These are phyloP conservation scores for Thoreauomyces humboldtii DNA, from an alignment of 192 early-diverging fungal species.

Conservation along the genomic window DNA sequence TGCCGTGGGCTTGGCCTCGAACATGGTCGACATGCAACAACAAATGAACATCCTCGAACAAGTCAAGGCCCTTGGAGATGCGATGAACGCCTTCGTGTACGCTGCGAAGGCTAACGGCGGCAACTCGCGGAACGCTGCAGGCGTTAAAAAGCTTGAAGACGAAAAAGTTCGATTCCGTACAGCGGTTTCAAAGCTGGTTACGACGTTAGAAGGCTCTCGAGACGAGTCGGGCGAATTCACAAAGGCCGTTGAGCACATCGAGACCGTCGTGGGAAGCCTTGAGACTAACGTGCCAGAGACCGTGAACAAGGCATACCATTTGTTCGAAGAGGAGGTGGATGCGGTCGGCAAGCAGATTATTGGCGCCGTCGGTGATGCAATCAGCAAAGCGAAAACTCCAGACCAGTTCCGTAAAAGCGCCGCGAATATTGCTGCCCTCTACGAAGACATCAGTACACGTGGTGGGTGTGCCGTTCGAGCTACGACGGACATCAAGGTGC, in stretches of 20 bases:
- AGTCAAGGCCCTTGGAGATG: constrained; percentile 44
- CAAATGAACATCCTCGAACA: constrained; percentile 44
- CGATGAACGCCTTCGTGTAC: constrained; percentile 39
- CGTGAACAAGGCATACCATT: constrained; percentile 30
- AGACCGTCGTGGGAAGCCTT: constrained; percentile 19
- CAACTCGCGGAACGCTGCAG: constrained; percentile 26
- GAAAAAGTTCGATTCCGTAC: constrained; percentile 26
- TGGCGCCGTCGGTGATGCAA: constrained; percentile 40
- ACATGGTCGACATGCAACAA: constrained; percentile 33
- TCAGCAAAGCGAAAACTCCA: constrained; percentile 47
- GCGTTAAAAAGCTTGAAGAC: constrained; percentile 31
- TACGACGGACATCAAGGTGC: constrained; percentile 33
- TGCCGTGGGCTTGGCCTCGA: constrained; percentile 46
- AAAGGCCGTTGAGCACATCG: constrained; percentile 42
- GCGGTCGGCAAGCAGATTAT: constrained; percentile 38
- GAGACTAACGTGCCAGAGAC: constrained; percentile 28
- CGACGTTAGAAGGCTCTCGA: constrained; percentile 46
- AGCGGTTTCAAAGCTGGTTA: constrained; percentile 40
- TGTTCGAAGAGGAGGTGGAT: constrained; percentile 35
- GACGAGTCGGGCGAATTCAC: constrained; percentile 50
- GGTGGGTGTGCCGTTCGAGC: constrained; percentile 30
- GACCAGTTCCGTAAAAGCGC: constrained; percentile 34
- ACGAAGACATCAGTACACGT: constrained; percentile 23
- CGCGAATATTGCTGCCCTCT: constrained; percentile 24
- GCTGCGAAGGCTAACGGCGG: constrained; percentile 36